These are phyloP conservation scores for Darksidea phi DNA, from an alignment of 495 filamentous ascomycete genomes.

Conservation along the genomic window DNA sequence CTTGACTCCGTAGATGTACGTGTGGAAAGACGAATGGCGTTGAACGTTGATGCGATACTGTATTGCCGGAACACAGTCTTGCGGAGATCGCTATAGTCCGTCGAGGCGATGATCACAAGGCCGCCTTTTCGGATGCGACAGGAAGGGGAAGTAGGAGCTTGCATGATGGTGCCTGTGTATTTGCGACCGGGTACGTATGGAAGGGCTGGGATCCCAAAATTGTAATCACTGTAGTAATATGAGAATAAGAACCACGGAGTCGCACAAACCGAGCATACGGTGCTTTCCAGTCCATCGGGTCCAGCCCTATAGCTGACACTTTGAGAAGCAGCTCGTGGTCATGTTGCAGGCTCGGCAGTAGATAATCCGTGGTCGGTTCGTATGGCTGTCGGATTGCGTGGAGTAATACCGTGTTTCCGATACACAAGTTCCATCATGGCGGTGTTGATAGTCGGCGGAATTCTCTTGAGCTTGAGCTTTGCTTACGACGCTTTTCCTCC, in stretches of 20 bases:
- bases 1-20: slow-evolving; percentile 16
- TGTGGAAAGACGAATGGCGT: slow-evolving; percentile 58
- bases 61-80: slow-evolving; percentile 71
- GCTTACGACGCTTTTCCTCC: neutral
- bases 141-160: slow-evolving; percentile 42
- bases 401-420: slow-evolving; percentile 41
- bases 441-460: neutral
- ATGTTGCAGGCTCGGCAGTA: slow-evolving; percentile 49
- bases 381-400: slow-evolving; percentile 49
- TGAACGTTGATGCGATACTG: slow-evolving; percentile 60
- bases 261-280: slow-evolving; percentile 49
- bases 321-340: slow-evolving; percentile 57
- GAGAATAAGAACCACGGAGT: slow-evolving; percentile 4
- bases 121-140: slow-evolving; percentile 56
- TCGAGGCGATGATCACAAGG: slow-evolving; percentile 62
- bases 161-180: slow-evolving; percentile 58
- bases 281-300: slow-evolving; percentile 73
- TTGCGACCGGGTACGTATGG: slow-evolving; percentile 69
- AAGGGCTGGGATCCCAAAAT: slow-evolving; percentile 62
- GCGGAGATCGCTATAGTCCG: slow-evolving; percentile 68
- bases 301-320: slow-evolving; percentile 61
- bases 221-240: slow-evolving; percentile 53
- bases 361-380: slow-evolving; percentile 47
- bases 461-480: neutral
- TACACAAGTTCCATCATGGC: neutral